Evolutionary conservation across 225 moss, liverwort and hornwort species (phyloP), one percentile per base, ranked within the genome.

Genomic region (Bryoerythrophyllum caledonicum): DNA sequence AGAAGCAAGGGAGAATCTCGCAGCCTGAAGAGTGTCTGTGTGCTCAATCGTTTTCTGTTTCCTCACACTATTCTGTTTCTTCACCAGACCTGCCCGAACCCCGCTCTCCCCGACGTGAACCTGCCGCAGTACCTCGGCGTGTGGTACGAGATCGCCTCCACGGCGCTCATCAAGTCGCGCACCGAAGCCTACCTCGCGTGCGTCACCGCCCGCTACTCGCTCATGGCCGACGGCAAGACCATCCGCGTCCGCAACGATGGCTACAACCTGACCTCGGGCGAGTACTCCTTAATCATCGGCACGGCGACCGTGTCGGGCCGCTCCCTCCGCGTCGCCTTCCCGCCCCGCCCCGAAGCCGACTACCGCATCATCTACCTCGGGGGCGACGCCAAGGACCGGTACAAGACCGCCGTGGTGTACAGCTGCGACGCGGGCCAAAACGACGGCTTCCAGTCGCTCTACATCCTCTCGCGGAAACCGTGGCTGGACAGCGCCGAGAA

Each of bases 91-190:
- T 83, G 83, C 48, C 77, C 80, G 2, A 12, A 6, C 66, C 80
- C 80, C 2, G 7, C n/a, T 3, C 74, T 74, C 10, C 51, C 24
- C 1, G 68, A 88, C 66, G 75, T 80, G 10, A 43, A 46, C 34
- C 64, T 88, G 30, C 53, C 61, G 15, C 48, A 80, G 0, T 88
- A 78, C 63, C 16, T 77, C 5, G 82, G 88, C 19, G 67, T 78
- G 1, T 88, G 88, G 85, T 88, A 88, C 63, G 80, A 88, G n/a
- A 85, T 88, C 71, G 87, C 80, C 1, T 78, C 77, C 77, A 80
- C 84, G 1, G 80, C 84, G 11, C 65, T 57, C 10, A 65, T 87
- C 74, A 87, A 87, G 48, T 10, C 19, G 4, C 4, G 0, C 0
- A 23, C 68, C 0, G 84, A 85, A 63, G 30, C 46, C 21, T 0